Evolutionary conservation across 305 asterid genomes (phyloP).

Genomic region (Lippia alba): DNA sequence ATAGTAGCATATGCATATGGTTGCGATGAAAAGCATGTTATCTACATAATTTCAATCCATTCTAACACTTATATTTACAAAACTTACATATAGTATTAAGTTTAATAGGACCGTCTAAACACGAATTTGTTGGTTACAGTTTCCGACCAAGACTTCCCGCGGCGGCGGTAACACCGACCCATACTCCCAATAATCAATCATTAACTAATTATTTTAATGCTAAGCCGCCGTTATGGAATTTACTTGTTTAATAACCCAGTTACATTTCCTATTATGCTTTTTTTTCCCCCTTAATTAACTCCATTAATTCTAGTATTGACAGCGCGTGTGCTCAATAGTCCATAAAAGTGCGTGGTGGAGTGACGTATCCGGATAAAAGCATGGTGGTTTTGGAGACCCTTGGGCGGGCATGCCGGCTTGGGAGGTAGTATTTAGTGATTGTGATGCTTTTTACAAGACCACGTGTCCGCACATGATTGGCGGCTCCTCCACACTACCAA

Average conservation of each 20-base stretch:
- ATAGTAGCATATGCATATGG: too few relatives aligned
- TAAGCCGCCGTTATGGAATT: constrained; percentile 25
- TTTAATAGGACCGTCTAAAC: constrained; percentile 32
- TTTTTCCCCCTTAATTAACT: too few relatives aligned
- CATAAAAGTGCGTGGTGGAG: not conserved
- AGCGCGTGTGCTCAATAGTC: not conserved
- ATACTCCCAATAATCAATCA: not conserved
- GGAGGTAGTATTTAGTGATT: not conserved
- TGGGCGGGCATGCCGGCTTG: constrained; percentile 33
- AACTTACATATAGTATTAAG: too few relatives aligned
- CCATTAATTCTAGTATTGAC: not conserved
- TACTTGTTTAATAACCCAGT: too few relatives aligned
- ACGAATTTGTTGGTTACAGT: not conserved
- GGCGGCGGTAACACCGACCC: constrained; percentile 9
- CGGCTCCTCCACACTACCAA: not conserved
- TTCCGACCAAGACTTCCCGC: constrained; percentile 25
- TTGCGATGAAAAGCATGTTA: too few relatives aligned
- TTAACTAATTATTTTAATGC: not conserved
- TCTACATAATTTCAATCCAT: too few relatives aligned
- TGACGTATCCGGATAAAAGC: not conserved
- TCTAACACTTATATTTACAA: too few relatives aligned
- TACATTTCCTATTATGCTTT: too few relatives aligned
- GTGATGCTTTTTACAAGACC: not conserved
- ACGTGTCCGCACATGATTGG: constrained; percentile 17
- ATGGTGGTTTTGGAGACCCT: constrained; percentile 19